Percentiles rank a stretch among this genome's conserved stretches.
phyloP scores from a whole-genome alignment of 2,329 filamentous ascomycete species.

The Scorias spongiosa region DNA sequence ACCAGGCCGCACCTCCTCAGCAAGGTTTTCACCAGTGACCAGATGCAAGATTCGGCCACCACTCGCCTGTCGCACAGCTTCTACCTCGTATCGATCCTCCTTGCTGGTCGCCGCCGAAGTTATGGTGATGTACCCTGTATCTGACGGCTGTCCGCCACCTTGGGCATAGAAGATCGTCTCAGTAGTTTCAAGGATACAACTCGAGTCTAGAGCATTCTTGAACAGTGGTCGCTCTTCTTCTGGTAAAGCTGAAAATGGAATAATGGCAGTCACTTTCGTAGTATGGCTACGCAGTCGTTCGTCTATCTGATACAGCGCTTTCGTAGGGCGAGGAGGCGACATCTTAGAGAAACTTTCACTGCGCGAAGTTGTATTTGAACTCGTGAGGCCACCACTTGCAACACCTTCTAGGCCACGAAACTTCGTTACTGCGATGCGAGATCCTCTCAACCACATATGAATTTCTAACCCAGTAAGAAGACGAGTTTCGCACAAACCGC shows the following conservation, averaged over 20 bases:
- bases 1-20: slow-evolving; percentile 1
- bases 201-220: not conserved
- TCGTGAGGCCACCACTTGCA: not conserved
- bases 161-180: slow-evolving; percentile 10
- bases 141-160: slow-evolving; percentile 10
- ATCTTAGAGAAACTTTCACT: not conserved
- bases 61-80: slow-evolving; percentile 5
- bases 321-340: not conserved
- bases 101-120: not conserved
- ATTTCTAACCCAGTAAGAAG: not conserved
- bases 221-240: not conserved
- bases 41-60: slow-evolving; percentile 7
- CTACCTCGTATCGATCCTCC: slow-evolving; percentile 4
- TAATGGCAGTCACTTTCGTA: not conserved
- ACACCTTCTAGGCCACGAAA: not conserved
- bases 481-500: not conserved
- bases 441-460: not conserved
- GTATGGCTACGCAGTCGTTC: not conserved
- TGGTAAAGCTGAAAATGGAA: not conserved
- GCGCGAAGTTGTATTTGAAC: not conserved
- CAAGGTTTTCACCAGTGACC: slow-evolving; percentile 4
- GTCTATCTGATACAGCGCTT: not conserved
- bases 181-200: slow-evolving; percentile 1
- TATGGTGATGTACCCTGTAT: slow-evolving; percentile 5
- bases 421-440: not conserved